Base-by-base conservation (phyloP, 2,329 filamentous ascomycete genomes). In the Neocucurbitaria cava region DNA sequence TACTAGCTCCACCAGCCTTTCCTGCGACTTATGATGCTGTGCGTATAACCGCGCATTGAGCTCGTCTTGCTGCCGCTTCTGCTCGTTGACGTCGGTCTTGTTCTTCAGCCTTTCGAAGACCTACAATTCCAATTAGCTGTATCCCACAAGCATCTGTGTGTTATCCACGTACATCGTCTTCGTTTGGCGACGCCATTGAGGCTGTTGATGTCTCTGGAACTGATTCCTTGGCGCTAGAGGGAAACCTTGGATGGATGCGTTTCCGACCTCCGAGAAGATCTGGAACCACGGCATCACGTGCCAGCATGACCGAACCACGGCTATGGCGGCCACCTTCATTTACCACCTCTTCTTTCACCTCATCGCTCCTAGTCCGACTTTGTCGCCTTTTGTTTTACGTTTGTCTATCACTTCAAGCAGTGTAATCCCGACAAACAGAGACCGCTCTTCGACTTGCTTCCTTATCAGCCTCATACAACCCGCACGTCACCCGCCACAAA, bases 1-100 rank as follows among this genome's bases (percentile, higher is more conserved):
- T 78, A 90, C 88, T 78, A 92, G 76, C 73, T 90, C 86, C 33
- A 80, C 82, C 50, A 90, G 80, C 50, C 87, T 81, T 63, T 83
- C 75, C 70, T 90, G 87, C 18, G 86, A 83, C 71, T 85, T 86
- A 63, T 85, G 79, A 59, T 86, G 83, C 56, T 87, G 85, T 23
- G 80, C 78, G 61, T 82, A 77, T 20, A 85, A 77, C 46, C 84
- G 81, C 66, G 85, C 83, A 71, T 85, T 84, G 68, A 88, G 76
- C 52, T 85, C 83, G 65, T 84, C 81, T 64, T 87, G 81, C 59
- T 85, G 81, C 69, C 85, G 82, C 72, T 87, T 83, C 59, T 83
- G 74, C 62, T 84, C 79, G 66, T 84, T 82, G 21, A 84, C 81
- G 73, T 89, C 85, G 57, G 82, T 76, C 64, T 82, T 82, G 70